Evolutionary conservation across 352 stramenopile genomes (phyloP).

Genomic region (Pythium periplocum): DNA sequence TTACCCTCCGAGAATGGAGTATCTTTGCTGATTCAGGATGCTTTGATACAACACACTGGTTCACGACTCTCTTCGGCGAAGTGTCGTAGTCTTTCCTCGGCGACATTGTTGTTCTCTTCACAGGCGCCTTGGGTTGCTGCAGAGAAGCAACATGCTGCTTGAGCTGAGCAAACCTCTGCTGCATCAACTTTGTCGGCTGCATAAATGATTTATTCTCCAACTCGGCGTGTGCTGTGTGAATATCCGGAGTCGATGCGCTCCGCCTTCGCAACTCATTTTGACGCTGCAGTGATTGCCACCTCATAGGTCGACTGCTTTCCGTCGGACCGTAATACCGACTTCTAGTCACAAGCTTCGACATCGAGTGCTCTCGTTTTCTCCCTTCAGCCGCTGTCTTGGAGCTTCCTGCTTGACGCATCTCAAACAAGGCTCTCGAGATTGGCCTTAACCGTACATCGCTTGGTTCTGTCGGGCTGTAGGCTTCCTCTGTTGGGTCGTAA

Average conservation of each 20-base stretch:
- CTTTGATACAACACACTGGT: too few species aligned
- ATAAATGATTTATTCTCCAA: slow-evolving; percentile 56
- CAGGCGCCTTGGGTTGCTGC: too few species aligned
- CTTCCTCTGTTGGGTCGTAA: slow-evolving; percentile 56
- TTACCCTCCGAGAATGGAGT: too few species aligned
- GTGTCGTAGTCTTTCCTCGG: too few species aligned
- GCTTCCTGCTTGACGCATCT: slow-evolving; percentile 56
- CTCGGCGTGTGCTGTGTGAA: slow-evolving; percentile 17
- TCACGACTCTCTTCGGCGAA: too few species aligned
- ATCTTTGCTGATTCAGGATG: too few species aligned
- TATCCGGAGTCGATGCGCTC: slow-evolving; percentile 7
- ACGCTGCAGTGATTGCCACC: slow-evolving; percentile 59
- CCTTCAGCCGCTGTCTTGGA: slow-evolving; percentile 51
- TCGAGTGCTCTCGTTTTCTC: slow-evolving; percentile 47
- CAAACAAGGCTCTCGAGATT: slow-evolving; percentile 71
- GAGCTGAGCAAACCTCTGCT: slow-evolving; percentile 15
- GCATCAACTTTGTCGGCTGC: slow-evolving; percentile 44
- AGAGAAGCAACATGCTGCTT: neutral
- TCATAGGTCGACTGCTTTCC: slow-evolving; percentile 70
- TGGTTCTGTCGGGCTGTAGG: slow-evolving; percentile 8
- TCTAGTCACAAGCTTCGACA: slow-evolving; percentile 47
- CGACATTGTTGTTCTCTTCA: too few species aligned
- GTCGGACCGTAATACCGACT: slow-evolving; percentile 78
- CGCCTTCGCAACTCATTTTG: slow-evolving; percentile 11
- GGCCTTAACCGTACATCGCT: slow-evolving; percentile 65